phyloP scores from a whole-genome alignment of 2,329 filamentous ascomycete genomes.

The Venturia effusa region DNA sequence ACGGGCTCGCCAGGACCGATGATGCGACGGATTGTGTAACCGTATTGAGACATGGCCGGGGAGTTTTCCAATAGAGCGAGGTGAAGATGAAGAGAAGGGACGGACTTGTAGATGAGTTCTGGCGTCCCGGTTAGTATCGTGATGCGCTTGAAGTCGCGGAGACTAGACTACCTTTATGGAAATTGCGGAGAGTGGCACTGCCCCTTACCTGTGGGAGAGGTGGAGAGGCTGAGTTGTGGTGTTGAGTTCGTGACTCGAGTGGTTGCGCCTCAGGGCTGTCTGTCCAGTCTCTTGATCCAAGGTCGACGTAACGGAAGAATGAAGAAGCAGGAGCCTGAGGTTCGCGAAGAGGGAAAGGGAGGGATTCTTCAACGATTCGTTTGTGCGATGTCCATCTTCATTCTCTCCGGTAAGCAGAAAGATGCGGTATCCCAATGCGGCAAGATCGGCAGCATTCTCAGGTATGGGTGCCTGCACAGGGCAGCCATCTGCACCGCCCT shows the following conservation, averaged over 20 bases:
- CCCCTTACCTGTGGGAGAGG: too few species aligned
- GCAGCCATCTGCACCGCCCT: too few species aligned
- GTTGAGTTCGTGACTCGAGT: too few species aligned
- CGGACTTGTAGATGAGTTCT: background rate
- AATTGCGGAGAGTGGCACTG: too few species aligned
- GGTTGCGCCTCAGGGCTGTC: too few species aligned
- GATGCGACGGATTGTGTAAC: constrained; percentile 2
- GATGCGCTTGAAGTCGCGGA: background rate
- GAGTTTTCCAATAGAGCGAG: background rate
- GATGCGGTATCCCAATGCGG: background rate
- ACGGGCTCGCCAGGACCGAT: constrained; percentile 1
- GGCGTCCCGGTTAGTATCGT: background rate
- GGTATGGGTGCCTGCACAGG: too few species aligned
- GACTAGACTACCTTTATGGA: too few species aligned
- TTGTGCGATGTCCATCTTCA: background rate
- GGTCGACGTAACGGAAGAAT: background rate
- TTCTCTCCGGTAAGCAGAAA: background rate
- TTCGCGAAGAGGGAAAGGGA: background rate
- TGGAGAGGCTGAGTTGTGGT: background rate
- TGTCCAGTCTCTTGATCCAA: too few species aligned
- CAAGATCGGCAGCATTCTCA: too few species aligned
- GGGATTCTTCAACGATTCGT: background rate
- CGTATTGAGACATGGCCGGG: background rate
- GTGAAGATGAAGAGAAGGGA: background rate
- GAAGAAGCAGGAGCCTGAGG: background rate